These are phyloP conservation scores for Apostasia ramifera DNA, from an alignment of 106 monocot genomes.

Conservation along the genomic window DNA sequence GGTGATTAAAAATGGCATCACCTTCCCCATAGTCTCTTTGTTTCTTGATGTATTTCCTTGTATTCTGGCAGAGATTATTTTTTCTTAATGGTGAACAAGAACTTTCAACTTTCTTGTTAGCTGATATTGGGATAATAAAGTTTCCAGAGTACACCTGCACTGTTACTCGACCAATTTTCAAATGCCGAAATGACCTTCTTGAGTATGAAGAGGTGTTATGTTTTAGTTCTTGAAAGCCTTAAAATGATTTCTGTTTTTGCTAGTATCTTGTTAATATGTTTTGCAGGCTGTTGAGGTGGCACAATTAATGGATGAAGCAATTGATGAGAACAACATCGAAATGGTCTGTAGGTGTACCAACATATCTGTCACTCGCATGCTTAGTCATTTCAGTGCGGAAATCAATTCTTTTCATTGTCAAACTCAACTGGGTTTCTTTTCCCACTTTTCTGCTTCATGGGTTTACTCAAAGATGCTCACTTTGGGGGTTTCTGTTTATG, in stretches of 20 bases:
- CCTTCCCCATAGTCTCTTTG: neutral
- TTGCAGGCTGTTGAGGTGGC: constrained; percentile 83
- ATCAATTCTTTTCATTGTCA: constrained; percentile 9
- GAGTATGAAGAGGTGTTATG: constrained; percentile 84
- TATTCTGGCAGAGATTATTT: constrained; percentile 70
- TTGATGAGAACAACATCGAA: constrained; percentile 59
- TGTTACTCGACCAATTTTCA: constrained; percentile 56
- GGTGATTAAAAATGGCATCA: constrained; percentile 29
- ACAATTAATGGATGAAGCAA: constrained; percentile 81
- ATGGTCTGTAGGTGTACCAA: constrained; percentile 64
- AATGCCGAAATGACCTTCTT: constrained; percentile 44
- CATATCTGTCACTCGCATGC: constrained; percentile 29
- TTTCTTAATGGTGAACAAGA: constrained; percentile 96
- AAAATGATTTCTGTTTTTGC: neutral
- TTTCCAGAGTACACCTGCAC: constrained; percentile 67
- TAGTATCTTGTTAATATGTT: neutral
- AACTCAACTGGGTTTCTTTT: constrained; percentile 40
- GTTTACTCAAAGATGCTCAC: constrained; percentile 93
- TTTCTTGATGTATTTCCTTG: constrained; percentile 1
- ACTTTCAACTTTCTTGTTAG: constrained; percentile 76
- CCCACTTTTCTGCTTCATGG: constrained; percentile 71
- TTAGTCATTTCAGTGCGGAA: constrained; percentile 12
- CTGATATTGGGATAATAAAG: constrained; percentile 80
- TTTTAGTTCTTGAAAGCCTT: neutral
- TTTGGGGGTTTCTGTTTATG: constrained; percentile 78